Conservation (phyloP, 2,329 filamentous ascomycete genomes). For the Ophiosphaerella narmari region DNA sequence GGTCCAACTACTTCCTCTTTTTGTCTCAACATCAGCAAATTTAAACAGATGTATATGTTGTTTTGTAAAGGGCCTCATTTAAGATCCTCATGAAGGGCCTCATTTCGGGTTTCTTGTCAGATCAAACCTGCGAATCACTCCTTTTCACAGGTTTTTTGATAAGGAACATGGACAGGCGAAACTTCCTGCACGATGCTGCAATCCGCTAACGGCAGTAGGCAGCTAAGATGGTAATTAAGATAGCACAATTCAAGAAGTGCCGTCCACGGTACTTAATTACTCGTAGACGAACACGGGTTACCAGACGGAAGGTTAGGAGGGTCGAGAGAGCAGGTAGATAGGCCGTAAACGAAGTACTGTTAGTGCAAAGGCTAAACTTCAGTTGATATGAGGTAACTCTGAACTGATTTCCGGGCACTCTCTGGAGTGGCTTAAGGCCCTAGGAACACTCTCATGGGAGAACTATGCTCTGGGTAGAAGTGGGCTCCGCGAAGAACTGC, state of each 20-base stretch:
- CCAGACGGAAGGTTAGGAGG: no score
- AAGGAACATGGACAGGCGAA: constrained; percentile 1
- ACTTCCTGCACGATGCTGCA: neutral
- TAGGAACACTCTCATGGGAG: constrained; percentile 1
- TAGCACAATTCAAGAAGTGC: neutral
- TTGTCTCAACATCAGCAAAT: no score
- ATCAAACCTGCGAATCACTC: neutral
- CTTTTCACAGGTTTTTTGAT: neutral
- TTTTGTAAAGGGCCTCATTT: neutral
- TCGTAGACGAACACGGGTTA: no score
- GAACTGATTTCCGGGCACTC: neutral
- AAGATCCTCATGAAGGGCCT: neutral
- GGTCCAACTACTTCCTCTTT: no score
- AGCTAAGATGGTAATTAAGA: neutral
- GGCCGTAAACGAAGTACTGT: no score
- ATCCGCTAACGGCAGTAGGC: neutral
- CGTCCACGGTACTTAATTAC: neutral
- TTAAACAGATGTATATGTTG: no score
- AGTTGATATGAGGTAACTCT: no score
- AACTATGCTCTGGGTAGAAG: neutral
- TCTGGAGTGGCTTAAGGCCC: neutral
- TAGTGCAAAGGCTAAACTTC: no score
- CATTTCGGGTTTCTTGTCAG: constrained; percentile 1
- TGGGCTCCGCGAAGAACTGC: constrained; percentile 1
- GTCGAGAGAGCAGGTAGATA: no score